Conservation (phyloP, 2,329 filamentous ascomycete genomes). For the Trichophyton schoenleinii region DNA sequence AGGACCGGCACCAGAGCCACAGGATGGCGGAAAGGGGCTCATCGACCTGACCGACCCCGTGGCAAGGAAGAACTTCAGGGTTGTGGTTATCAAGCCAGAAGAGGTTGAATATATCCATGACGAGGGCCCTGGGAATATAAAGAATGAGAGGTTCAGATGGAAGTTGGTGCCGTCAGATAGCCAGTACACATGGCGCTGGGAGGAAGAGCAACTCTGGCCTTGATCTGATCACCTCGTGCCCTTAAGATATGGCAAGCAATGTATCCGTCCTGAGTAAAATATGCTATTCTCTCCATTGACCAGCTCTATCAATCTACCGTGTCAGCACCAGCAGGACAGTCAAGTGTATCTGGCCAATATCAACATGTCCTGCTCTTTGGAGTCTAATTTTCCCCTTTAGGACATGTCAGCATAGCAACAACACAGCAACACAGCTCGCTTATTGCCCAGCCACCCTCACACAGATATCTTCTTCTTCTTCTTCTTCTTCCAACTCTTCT, state of each 20-base stretch:
- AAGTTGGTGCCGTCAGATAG: conserved; percentile 40
- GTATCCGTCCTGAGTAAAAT: background rate
- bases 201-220: conserved; percentile 56
- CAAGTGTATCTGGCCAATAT: background rate
- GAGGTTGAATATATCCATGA: conserved; percentile 66
- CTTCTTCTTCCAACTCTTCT: background rate
- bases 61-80: conserved; percentile 65
- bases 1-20: conserved; percentile 24
- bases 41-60: conserved; percentile 55
- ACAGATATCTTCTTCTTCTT: background rate
- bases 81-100: conserved; percentile 73
- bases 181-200: conserved; percentile 43
- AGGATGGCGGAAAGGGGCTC: conserved; percentile 50
- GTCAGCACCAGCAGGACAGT: background rate
- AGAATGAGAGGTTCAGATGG: conserved; percentile 55
- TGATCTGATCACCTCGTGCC: conserved; percentile 14
- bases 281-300: background rate
- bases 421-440: background rate
- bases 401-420: background rate
- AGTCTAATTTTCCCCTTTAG: background rate
- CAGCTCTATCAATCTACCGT: background rate
- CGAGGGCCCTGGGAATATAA: conserved; percentile 45
- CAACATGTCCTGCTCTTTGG: background rate
- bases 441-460: background rate
- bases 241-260: no score